Percentiles rank a stretch among this genome's conserved stretches.
phyloP scores from a whole-genome alignment of 176 grass and related monocot species.

The Eragrostis curvula region DNA sequence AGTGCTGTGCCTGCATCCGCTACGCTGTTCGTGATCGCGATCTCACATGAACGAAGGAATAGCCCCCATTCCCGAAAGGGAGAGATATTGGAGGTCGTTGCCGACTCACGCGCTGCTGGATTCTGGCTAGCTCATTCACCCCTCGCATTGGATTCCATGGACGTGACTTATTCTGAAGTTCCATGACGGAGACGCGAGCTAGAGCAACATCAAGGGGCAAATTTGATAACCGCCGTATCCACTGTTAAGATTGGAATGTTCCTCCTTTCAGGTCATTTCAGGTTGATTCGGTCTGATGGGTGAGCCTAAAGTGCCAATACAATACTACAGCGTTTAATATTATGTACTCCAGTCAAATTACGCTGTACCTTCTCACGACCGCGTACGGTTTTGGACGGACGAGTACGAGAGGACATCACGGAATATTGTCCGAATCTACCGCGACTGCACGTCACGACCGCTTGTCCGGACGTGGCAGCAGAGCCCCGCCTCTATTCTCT shows the following conservation, averaged over 20 bases:
- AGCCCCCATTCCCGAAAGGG: background rate
- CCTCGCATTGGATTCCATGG: background rate
- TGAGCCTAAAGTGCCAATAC: background rate
- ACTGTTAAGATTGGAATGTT: no score
- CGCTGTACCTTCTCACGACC: background rate
- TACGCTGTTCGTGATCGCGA: slow-evolving; percentile 22
- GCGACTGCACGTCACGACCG: background rate
- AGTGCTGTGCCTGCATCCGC: background rate
- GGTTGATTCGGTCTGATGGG: background rate
- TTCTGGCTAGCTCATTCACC: background rate
- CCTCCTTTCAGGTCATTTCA: background rate
- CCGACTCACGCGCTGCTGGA: background rate
- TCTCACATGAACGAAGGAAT: background rate
- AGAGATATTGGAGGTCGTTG: background rate
- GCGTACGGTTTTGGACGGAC: background rate
- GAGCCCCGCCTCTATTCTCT: no score
- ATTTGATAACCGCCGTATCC: no score
- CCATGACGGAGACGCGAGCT: no score
- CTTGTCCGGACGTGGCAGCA: background rate
- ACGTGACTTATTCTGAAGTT: no score
- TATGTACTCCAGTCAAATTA: background rate
- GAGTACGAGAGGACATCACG: background rate
- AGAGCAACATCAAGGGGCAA: no score
- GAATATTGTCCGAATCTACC: background rate
- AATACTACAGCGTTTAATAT: background rate